phyloP scores from a whole-genome alignment of 371 early-diverging fungal genomes.

The Rhizomucor pusillus region DNA sequence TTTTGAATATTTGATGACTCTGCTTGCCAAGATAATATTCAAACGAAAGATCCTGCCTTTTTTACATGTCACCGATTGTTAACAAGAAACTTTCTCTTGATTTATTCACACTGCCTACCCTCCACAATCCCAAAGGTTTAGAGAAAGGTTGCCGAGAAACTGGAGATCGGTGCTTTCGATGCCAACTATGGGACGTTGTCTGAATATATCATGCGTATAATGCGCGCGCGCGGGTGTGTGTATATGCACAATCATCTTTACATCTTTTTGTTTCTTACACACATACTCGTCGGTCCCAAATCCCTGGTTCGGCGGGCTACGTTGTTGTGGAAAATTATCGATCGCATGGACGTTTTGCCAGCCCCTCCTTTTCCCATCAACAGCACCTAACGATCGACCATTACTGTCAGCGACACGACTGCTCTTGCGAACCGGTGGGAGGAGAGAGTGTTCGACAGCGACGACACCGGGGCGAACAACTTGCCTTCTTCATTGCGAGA shows the following conservation, averaged over 20 bases:
- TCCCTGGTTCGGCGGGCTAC: conserved; percentile 16
- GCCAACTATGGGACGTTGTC: conserved; percentile 56
- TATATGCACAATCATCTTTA: background rate
- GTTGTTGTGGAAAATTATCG: conserved; percentile 92
- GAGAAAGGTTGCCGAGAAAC: conserved; percentile 83
- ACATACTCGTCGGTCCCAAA: conserved; percentile 13
- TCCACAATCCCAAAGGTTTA: conserved; percentile 91
- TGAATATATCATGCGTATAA: too few relatives aligned
- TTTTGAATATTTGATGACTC: conserved; percentile 84
- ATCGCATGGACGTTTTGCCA: conserved; percentile 91
- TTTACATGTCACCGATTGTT: background rate
- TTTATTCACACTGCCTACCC: conserved; percentile 45
- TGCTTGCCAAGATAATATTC: conserved; percentile 85
- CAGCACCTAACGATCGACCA: conserved; percentile 9
- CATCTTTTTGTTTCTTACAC: background rate
- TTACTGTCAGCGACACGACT: too few relatives aligned
- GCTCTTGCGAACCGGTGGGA: too few relatives aligned
- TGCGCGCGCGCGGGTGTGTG: background rate
- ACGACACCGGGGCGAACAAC: too few relatives aligned
- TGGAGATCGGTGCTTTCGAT: conserved; percentile 90
- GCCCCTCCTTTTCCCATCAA: conserved; percentile 20
- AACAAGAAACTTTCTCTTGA: background rate
- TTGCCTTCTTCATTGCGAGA: too few relatives aligned
- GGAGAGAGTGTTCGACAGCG: too few relatives aligned
- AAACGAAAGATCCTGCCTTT: conserved; percentile 86